Evolutionary conservation across 202 grass and related monocot species (phyloP).

Genomic region (Hordeum pubiflorum): DNA sequence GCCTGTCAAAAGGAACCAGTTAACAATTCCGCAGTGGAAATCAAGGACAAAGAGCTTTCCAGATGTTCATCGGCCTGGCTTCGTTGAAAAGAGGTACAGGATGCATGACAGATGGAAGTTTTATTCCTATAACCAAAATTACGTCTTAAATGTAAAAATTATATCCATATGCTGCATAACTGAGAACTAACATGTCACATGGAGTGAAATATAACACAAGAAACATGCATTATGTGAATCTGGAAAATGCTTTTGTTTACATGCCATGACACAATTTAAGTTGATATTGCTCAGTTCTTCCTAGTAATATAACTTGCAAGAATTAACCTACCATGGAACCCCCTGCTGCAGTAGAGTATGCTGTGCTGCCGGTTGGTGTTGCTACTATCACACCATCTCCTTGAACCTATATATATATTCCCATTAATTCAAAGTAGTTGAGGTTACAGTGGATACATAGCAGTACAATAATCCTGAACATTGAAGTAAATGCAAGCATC

Average conservation of each 20-base stretch:
- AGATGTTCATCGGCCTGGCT: background rate
- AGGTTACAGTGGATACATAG: background rate
- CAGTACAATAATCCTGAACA: background rate
- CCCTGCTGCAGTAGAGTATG: conserved; percentile 93
- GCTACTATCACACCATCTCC: conserved; percentile 98
- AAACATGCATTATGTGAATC: background rate
- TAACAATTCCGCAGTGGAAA: background rate
- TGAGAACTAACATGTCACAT: background rate
- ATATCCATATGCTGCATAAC: conserved; percentile 5
- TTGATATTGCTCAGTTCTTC: background rate
- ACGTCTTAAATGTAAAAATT: background rate
- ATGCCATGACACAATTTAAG: conserved; percentile 4
- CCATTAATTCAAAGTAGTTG: conserved; percentile 20
- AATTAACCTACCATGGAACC: conserved; percentile 76
- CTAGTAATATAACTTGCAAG: background rate
- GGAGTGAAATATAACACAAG: conserved; percentile 3
- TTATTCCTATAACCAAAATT: background rate
- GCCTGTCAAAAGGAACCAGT: background rate
- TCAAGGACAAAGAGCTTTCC: background rate
- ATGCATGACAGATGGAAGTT: background rate
- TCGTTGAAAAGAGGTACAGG: background rate
- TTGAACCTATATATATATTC: conserved; percentile 78
- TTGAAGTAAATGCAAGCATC: background rate
- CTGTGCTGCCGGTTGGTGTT: conserved; percentile 94
- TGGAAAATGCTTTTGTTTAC: background rate